A percentile compares a stretch with the other conserved stretches of the same genome.
phyloP scores from a whole-genome alignment of 768 basidiomycete genomes.

The Panus rudis region DNA sequence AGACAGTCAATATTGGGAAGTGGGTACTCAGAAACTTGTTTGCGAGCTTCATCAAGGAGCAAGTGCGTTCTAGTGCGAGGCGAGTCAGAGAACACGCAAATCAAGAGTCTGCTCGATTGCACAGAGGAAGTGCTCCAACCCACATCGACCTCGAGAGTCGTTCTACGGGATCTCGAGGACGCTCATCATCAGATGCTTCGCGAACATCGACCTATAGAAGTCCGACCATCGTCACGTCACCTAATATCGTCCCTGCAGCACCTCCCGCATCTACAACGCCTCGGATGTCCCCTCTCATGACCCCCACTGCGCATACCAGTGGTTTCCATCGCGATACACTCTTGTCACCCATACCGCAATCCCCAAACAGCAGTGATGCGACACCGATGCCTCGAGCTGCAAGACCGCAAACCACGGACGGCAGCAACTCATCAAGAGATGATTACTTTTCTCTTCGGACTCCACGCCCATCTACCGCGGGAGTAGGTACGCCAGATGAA shows the following conservation, averaged over 20 bases:
- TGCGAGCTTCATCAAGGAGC: constrained; percentile 65
- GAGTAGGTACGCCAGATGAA: constrained; percentile 38
- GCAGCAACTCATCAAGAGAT: constrained; percentile 5
- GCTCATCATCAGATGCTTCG: constrained; percentile 24
- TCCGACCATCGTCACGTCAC: constrained; percentile 51
- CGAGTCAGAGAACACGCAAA: constrained; percentile 14
- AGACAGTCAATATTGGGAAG: constrained; percentile 82
- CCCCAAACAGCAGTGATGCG: constrained; percentile 15
- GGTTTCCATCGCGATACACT: constrained; percentile 34
- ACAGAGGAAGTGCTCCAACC: constrained; percentile 17
- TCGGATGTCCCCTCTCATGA: constrained; percentile 38
- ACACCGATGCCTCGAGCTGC: constrained; percentile 15
- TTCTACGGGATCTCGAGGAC: constrained; percentile 16
- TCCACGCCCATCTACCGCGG: constrained; percentile 38
- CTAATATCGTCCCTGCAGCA: constrained; percentile 60
- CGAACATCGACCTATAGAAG: constrained; percentile 13
- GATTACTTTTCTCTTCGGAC: constrained; percentile 51
- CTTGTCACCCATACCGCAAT: constrained; percentile 23
- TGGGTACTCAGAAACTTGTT: constrained; percentile 88
- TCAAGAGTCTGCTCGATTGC: constrained; percentile 17
- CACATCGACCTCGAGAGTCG: constrained; percentile 23
- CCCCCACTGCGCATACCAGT: constrained; percentile 49
- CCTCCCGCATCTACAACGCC: constrained; percentile 40
- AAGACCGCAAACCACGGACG: background rate
- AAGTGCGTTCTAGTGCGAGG: constrained; percentile 35